Base-by-base conservation (phyloP, 441 rosid genomes). In the Biscutella laevigata region DNA sequence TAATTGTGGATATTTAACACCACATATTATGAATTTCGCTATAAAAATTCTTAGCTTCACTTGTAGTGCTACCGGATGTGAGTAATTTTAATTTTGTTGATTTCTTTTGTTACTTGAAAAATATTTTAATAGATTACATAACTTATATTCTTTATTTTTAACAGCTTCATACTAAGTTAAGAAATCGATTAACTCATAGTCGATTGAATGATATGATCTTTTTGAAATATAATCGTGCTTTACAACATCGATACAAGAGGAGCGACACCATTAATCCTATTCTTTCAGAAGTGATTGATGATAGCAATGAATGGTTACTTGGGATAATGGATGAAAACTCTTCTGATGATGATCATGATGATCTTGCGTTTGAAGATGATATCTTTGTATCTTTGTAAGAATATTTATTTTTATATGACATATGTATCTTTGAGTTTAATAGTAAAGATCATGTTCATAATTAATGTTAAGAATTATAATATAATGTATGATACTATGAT, bases 201-300 rank as follows among this genome's bases (percentile, higher is more conserved):
- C 14, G 14, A 27, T 11, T 39, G 38, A 38, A 54, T 8, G 10
- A 54, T n/a, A 26, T 54, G 59, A n/a, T 54, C 4, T 54, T 25
- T 40, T 27, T 53, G 6, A 53, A 39, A 7, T 39, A 39, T 1
- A 53, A 53, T 15, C 9, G 27, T 26, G 19, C 12, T 16, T 4
- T 39, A 0, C 12, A 10, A 37, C 3, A 28, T 6, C 5, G 25
- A 15, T 27, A 27, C 27, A 19, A 38, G 21, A 39, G n/a, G 0
- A 39, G 7, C 11, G 5, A 53, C n/a, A 39, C 7, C 4, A 0
- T 13, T 26, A 15, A 52, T 52, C 57, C 57, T 13, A 52, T 36
- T 20, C 2, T 14, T 0, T 3, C 24, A 3, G 10, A 52, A 0
- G 34, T 36, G 0, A 27, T 53, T n/a, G 59, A 53, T 39, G 35